Base-by-base conservation (phyloP, 768 basidiomycete genomes). In the Mycena vulgaris region DNA sequence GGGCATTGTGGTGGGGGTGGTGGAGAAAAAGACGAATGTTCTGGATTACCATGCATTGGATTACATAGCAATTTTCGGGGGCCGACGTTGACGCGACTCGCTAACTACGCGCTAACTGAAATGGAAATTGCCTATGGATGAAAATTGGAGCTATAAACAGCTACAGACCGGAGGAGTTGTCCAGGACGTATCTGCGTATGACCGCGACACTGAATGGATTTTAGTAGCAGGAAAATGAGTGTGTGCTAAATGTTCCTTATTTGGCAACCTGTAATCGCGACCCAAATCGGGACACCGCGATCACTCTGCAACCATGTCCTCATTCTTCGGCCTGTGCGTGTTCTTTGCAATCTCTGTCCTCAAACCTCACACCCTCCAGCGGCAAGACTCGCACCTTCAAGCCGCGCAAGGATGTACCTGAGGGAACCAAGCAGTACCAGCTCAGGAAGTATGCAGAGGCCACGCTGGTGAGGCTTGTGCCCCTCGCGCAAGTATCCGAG, bases 371-470 rank as follows among this genome's bases (percentile, higher is more conserved):
- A 23, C 35, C 62, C 31, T 66, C 35, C 65, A 96, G 95, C 52
- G 95, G 93, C 47, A 96, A 96, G 84, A 95, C 94, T 40, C 91
- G 95, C 63, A 96, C 97, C 21, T 98, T 99, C 89, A 97, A 97
- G 78, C 97, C 97, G 31, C 92, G 96, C 76, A 96, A 94, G 82
- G 95, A 95, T 79, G 92, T 96, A 27, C 94, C 96, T 6, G 96
- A 97, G 80, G 97, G 97, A 45, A 97, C 97, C 42, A 97, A 97
- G 82, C 97, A 98, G 79, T 98, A 97, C 80, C 97, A 99, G 83
- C 85, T 99, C 72, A 92, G 98, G 81, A 98, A 98, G 86, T 99
- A 97, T 77, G 96, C 96, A 10, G 96, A 96, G 78, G 95, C 95
- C n/a, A 97, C 96, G 31, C 83, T 97, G 79, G 96, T 94, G 80